These are phyloP conservation scores for Calonectria leucothoes DNA, from an alignment of 2,329 filamentous ascomycete genomes.

Conservation along the genomic window DNA sequence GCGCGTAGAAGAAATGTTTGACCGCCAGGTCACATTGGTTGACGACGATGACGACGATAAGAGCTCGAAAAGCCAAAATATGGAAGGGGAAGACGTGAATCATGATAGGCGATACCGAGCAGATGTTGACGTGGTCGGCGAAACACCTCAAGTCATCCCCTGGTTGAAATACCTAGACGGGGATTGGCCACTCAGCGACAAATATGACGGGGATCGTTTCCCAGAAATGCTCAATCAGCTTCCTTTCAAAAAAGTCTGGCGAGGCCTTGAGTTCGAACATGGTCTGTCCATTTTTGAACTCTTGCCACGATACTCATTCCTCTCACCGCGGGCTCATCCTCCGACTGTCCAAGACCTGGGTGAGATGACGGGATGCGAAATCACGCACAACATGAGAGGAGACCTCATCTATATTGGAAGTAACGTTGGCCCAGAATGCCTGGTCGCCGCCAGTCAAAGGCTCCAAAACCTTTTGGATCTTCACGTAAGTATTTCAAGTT, in stretches of 20 bases:
- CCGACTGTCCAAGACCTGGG: conserved; percentile 27
- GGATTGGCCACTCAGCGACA: background rate
- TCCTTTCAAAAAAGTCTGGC: conserved; percentile 39
- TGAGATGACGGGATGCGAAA: conserved; percentile 27
- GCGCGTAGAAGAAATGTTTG: conserved; percentile 33
- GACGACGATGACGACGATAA: conserved; percentile 10
- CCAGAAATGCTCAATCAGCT: conserved; percentile 32
- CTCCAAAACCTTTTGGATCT: conserved; percentile 35
- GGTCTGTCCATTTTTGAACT: conserved; percentile 25
- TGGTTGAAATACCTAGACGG: conserved; percentile 32
- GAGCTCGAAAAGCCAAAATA: background rate
- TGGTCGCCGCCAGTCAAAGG: conserved; percentile 31
- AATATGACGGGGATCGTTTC: conserved; percentile 37
- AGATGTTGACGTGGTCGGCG: conserved; percentile 35
- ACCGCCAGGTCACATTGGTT: conserved; percentile 29
- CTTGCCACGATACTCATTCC: conserved; percentile 27
- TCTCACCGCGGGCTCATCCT: conserved; percentile 21
- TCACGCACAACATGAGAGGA: conserved; percentile 43
- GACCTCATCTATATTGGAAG: conserved; percentile 45
- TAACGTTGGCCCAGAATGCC: background rate
- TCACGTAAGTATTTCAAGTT: conserved; percentile 21
- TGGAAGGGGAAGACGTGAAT: background rate
- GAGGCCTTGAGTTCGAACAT: conserved; percentile 31
- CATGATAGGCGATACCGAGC: background rate
- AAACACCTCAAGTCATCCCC: conserved; percentile 35